Conservation (phyloP, 768 basidiomycete genomes). For the Harrya chromipes region DNA sequence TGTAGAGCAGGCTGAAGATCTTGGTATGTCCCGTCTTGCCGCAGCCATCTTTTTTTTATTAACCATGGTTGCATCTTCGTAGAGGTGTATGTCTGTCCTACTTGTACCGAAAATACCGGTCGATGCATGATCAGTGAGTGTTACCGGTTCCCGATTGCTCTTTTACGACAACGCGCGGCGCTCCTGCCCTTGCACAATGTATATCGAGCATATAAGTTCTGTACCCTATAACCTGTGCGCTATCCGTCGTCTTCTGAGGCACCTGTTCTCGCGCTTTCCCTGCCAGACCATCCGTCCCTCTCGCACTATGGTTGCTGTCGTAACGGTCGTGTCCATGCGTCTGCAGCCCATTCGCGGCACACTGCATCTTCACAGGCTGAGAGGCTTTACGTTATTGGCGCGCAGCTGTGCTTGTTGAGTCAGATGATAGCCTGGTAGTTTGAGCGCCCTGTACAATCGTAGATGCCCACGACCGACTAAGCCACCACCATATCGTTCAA, state of each 20-base stretch:
- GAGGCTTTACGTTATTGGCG: constrained; percentile 35
- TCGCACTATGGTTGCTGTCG: constrained; percentile 31
- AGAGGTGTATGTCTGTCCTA: constrained; percentile 61
- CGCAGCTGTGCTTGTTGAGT: constrained; percentile 36
- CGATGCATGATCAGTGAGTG: constrained; percentile 77
- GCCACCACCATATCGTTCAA: background rate
- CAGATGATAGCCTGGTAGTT: constrained; percentile 30
- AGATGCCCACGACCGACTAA: constrained; percentile 22
- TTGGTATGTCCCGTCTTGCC: constrained; percentile 53
- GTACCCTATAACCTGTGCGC: constrained; percentile 36
- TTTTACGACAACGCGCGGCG: constrained; percentile 27
- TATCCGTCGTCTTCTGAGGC: constrained; percentile 33
- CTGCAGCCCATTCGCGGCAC: constrained; percentile 18
- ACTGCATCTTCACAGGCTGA: constrained; percentile 32
- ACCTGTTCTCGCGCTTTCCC: constrained; percentile 28
- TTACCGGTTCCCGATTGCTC: constrained; percentile 33
- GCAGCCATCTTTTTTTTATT: constrained; percentile 6
- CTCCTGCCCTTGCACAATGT: constrained; percentile 30
- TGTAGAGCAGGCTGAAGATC: constrained; percentile 67
- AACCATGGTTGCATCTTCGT: constrained; percentile 6
- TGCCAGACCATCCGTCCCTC: constrained; percentile 32
- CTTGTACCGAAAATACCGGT: constrained; percentile 60
- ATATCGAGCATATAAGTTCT: constrained; percentile 37
- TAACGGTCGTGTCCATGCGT: constrained; percentile 32
- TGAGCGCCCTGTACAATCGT: constrained; percentile 28